Base-by-base conservation (phyloP, 345 rosid species). In the Populus nigra region DNA sequence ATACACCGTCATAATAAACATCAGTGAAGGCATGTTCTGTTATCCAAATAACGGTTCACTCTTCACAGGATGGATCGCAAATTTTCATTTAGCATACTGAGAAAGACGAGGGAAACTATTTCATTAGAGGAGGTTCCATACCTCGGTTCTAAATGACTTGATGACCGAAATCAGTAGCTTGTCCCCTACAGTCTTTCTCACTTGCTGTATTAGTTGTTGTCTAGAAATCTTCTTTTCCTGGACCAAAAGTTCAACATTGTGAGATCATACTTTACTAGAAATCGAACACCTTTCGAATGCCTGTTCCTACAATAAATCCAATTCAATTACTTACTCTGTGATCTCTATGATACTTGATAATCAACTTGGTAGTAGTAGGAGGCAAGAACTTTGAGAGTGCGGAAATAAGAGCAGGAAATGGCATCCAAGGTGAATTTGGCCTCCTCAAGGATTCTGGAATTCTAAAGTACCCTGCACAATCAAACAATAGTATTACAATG, bases 361-460 rank as follows among this genome's bases (percentile, higher is more conserved):
- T 86, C 85, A 82, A 75, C 38, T 63, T 49, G 55, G 91, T 68
- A 8, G 83, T 68, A 0, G 83, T 62, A 36, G 89, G 83, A 67
- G 92, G 77, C 76, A 96, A 72, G 69, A 85, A 86, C 85, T 89
- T 85, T 0, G 94, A 88, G 7, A 96, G 87, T 41, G 86, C 85
- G 15, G 91, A 80, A 65, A 96, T 87, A 49, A 90, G 84, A 69
- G 83, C 82, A 47, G 93, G 87, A 80, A 93, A 90, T 7, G 92
- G 87, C 88, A 95, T 88, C 94, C 96, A 93, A 11, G 98, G 97
- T 2, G 94, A 92, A 77, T 82, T 90, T 62, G 89, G 87, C 50
- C 39, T 79, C 76, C 82, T 85, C 68, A 71, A n/a, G 3, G 80
- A 43, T 22, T 81, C 87, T 65, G 75, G 79, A 71, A 33, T 68